Base-by-base conservation (phyloP, 2,329 filamentous ascomycete genomes). In the Blastomyces parvus region DNA sequence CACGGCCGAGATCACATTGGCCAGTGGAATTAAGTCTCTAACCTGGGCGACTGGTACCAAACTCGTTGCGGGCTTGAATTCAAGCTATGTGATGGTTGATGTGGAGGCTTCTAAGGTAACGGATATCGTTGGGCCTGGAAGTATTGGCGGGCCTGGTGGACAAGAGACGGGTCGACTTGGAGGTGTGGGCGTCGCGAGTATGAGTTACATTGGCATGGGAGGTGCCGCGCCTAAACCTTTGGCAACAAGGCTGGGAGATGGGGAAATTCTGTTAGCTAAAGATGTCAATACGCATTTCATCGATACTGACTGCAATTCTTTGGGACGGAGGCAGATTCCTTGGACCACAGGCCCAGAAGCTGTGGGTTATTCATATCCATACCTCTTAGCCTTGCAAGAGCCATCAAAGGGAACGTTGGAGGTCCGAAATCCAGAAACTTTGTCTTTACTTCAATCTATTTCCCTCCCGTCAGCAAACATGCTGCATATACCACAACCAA, bases 271-370 rank as follows among this genome's bases (percentile, higher is more conserved):
- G 64, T 82, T 99, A n/a, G 91, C 93, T n/a, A 96, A 96, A 74
- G 94, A 99, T 69, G 91, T 97, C 70, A 96, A 97, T 74, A 96
- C 92, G 0, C 79, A 97, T 61, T 99, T 99, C 73, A 89, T 96
- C 67, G 88, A 94, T 64, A 84, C 88, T 13, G 83, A 91, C 38
- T 94, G 92, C 4, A 92, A 91, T 68, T 83, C 91, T 0, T 74
- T 95, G 42, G 88, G 92, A 55, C 90, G 90, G 75, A 83, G 88
- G 62, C 92, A 97, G 73, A 87, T 99, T n/a, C 91, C 91, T 1
- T 99, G 94, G 94, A 84, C 87, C 52, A 81, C 85, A 42, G 90
- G 93, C 0, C 95, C 94, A 1, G 92, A 97, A 70, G 88, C 88
- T 63, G 87, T 99, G 64, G 94, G 93, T 27, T 99, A 97, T 74